Evolutionary conservation across 1,284 basidiomycete species (phyloP), one percentile per base, ranked within the genome.

Genomic region (Puccinia coronata): DNA sequence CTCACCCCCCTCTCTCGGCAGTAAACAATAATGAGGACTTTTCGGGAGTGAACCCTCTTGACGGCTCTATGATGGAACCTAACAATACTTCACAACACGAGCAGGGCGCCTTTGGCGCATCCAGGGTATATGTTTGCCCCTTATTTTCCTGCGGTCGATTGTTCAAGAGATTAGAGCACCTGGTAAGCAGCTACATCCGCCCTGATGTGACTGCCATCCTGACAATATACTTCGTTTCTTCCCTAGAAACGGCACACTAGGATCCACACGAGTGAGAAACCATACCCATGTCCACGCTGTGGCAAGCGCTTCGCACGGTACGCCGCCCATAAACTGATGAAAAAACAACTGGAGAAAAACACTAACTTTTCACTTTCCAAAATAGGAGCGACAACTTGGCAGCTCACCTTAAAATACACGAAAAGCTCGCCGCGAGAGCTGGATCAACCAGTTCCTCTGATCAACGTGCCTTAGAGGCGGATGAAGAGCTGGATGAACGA

Each of bases 141-240:
- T 88, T 93, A 0, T 91, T 90, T 85, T 92, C 92, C 9, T 96
- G 94, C 85, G 91, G 92, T 4, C 88, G 92, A 82, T 87, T 92
- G 82, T 96, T 95, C 90, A 95, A 94, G 88, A 90, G 93, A 11
- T 90, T 92, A 88, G 94, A 96, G 85, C 93, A 96, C 85, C 88
- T 96, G 83, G 78, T 80, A n/a, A 61, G 78, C n/a, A 34, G 28
- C 14, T 18, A 61, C 4, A 51, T 34, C 8, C 41, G 5, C 2
- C 23, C 11, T 20, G n/a, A 2, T 39, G 18, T 34, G 23, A 36
- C 25, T 34, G 12, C 25, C 28, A 28, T 28, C 49, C 28, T 71
- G 53, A 65, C 51, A 8, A 71, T 12, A 39, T 23, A 25, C 2
- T 12, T 23, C 11, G 2, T 23, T 59, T 23, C 36, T 51, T 28